Percentiles rank a stretch among this genome's conserved stretches.
These are phyloP conservation scores for Raphanus raphanistrum DNA, from an alignment of 345 rosid species.

Conservation along the genomic window DNA sequence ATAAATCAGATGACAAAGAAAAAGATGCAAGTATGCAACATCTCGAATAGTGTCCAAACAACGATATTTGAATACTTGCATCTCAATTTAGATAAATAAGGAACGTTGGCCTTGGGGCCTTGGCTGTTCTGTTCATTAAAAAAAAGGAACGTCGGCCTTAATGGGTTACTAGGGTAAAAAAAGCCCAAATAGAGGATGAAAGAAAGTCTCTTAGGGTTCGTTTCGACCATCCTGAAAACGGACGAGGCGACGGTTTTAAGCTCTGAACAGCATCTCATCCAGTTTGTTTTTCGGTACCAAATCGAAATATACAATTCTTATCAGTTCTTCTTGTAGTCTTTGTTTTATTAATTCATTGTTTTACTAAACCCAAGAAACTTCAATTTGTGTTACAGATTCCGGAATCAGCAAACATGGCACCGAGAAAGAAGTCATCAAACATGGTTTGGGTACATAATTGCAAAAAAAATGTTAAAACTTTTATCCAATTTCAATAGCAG, in stretches of 20 bases:
- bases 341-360: not conserved
- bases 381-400: not conserved
- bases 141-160: too few relatives aligned
- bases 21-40: too few relatives aligned
- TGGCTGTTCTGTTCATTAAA: too few relatives aligned
- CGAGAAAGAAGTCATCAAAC: not conserved
- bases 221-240: not conserved
- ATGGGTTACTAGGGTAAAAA: not conserved
- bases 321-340: not conserved
- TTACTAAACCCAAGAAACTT: not conserved
- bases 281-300: not conserved
- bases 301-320: not conserved
- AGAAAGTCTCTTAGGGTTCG: not conserved
- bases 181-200: not conserved
- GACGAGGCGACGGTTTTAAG: not conserved
- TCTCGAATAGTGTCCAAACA: too few relatives aligned
- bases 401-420: constrained; percentile 1
- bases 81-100: too few relatives aligned
- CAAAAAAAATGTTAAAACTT: too few relatives aligned
- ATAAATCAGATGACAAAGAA: too few relatives aligned
- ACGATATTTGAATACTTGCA: too few relatives aligned
- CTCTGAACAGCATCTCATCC: not conserved
- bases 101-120: too few relatives aligned
- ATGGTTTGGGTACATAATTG: not conserved
- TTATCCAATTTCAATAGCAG: not conserved